phyloP scores from a whole-genome alignment of 495 filamentous ascomycete genomes.

The Tetracladium setigerum region DNA sequence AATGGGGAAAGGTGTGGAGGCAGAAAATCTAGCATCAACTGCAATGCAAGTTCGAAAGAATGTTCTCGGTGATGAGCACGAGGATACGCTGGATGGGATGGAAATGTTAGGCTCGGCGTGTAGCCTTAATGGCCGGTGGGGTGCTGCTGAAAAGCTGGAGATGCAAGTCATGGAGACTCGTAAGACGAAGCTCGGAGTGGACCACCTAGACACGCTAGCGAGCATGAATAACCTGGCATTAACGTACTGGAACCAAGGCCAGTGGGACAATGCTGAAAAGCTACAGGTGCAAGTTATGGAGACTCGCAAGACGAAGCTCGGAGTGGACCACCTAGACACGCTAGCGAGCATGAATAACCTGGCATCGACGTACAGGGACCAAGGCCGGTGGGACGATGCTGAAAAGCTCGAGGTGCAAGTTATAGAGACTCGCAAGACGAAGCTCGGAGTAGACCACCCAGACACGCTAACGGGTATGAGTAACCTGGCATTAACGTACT shows the following conservation, averaged over 20 bases:
- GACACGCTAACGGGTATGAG: slow-evolving; percentile 14
- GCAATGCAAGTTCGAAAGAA: slow-evolving; percentile 15
- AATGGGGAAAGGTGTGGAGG: slow-evolving; percentile 18
- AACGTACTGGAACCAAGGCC: slow-evolving; percentile 20
- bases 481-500: slow-evolving; percentile 24
- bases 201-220: slow-evolving; percentile 28
- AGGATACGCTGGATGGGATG: slow-evolving; percentile 17
- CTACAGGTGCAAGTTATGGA: slow-evolving; percentile 23
- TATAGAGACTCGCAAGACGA: slow-evolving; percentile 1
- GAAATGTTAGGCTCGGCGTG: slow-evolving; percentile 16
- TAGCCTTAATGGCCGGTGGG: slow-evolving; percentile 13
- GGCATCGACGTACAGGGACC: slow-evolving; percentile 10
- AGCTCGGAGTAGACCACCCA: slow-evolving; percentile 2
- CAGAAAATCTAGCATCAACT: slow-evolving; percentile 13
- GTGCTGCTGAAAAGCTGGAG: slow-evolving; percentile 27
- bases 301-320: slow-evolving; percentile 8
- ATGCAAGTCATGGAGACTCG: slow-evolving; percentile 10
- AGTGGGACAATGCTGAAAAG: slow-evolving; percentile 27
- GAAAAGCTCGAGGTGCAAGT: slow-evolving; percentile 19
- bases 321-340: slow-evolving; percentile 18
- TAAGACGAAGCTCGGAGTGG: slow-evolving; percentile 24
- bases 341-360: slow-evolving; percentile 24
- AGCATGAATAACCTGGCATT: slow-evolving; percentile 21
- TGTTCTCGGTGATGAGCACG: slow-evolving; percentile 19
- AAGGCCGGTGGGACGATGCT: slow-evolving; percentile 22